Base-by-base conservation (phyloP, 2,329 filamentous ascomycete genomes). In the Paracoccidioides lutzii region DNA sequence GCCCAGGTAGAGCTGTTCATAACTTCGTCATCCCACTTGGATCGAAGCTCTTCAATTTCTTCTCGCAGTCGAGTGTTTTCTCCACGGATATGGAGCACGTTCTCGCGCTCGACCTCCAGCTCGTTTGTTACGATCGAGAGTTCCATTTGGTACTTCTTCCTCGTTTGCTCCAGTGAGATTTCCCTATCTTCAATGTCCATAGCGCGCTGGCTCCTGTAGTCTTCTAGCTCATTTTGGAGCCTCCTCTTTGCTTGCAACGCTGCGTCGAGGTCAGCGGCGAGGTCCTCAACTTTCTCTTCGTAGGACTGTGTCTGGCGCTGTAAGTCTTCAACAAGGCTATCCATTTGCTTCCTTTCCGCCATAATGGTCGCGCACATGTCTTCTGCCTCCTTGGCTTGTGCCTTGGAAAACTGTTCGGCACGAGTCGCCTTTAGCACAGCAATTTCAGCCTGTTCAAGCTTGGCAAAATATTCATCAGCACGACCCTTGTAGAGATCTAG, bases 141-240 rank as follows among this genome's bases (percentile, higher is more conserved):
- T 70, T 98, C 91, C 44, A 85, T 81, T 69, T 97, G 93, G 69
- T 97, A 98, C 77, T 97, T 98, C 78, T 91, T 93, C 65, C 91
- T 83, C 45, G 91, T 96, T 72, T 97, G 91, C 73, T 98, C 93
- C 81, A 96, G 87, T 62, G 88, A 93, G 8, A 85, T 85, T 71
- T 97, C 91, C 70, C 93, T 96, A 72, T 98, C 91, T 71, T 97
- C 93, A 55, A 97, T 88, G 65, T 97, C 93, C 71, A 95, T 95
- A 57, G 90, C 90, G 49, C 91, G 83, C 71, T 96, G 90, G 67
- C 85, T 95, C 58, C 93, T 84, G 75, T 97, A 98, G 71, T 98
- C 91, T 71, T 97, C 91, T 2, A 98, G 84, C 74, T 98, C 91
- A 67, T 97, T 90, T 70, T 98, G 91, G 30, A 97, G 83, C 57